Evolutionary conservation across 306 rosid genomes (phyloP).

Genomic region (Malus orientalis): DNA sequence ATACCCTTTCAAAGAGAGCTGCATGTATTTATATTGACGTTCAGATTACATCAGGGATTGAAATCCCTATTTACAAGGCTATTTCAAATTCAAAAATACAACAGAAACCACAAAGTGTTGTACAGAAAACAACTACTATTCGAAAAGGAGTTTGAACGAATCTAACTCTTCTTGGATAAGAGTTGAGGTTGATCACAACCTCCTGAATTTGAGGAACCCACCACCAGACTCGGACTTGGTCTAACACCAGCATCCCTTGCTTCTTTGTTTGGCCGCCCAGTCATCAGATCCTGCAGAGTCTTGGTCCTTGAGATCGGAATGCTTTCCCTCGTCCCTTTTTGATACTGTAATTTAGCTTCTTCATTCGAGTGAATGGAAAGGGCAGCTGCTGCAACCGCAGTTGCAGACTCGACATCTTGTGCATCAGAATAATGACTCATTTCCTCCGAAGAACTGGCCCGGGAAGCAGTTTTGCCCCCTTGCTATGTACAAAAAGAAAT

Average conservation of each 20-base stretch:
- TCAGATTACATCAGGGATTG: no score
- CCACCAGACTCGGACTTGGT: no score
- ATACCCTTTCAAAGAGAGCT: no score
- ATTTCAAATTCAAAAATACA: no score
- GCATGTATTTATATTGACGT: no score
- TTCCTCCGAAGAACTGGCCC: slow-evolving; percentile 11
- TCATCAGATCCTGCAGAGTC: slow-evolving; percentile 11
- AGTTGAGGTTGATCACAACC: no score
- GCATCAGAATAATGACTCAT: slow-evolving; percentile 22
- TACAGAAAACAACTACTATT: no score
- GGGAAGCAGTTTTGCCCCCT: slow-evolving; percentile 4
- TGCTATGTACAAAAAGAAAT: slow-evolving; percentile 4
- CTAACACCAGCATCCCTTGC: slow-evolving; percentile 23
- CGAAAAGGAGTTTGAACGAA: no score
- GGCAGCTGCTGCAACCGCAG: slow-evolving; percentile 60
- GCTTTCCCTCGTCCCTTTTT: slow-evolving; percentile 26
- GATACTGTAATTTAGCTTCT: slow-evolving; percentile 25
- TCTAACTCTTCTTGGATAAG: no score
- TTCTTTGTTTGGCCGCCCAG: slow-evolving; percentile 26
- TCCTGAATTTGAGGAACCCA: no score
- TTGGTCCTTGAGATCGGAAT: slow-evolving; percentile 25
- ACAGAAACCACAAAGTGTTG: no score
- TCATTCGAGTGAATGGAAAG: slow-evolving; percentile 49
- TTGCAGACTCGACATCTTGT: slow-evolving; percentile 35
- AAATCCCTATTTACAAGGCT: no score